Evolutionary conservation across 768 basidiomycete genomes (phyloP), one percentile per base, ranked within the genome.

Genomic region (Suillus decipiens): DNA sequence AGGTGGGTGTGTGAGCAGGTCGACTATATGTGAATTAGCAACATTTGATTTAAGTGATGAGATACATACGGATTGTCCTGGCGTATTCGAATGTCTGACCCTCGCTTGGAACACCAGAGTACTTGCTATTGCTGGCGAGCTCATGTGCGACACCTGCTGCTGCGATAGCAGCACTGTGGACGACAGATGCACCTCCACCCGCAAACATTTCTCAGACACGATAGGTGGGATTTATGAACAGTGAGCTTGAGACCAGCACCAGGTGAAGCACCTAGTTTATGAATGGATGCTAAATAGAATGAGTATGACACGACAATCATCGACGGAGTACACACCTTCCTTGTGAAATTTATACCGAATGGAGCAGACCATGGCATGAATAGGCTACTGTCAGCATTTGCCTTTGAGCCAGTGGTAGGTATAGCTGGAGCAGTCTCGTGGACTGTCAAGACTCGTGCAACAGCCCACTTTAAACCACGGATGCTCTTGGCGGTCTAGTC

Each of bases 181-280:
- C 86, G 64, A 88, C 85, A 5, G 84, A 86, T 28, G 86, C 86
- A 82, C 94, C 94, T 74, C 96, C 97, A 80, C 96, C 96, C 60
- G 96, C 96, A 61, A 99, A 96, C 97, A 99, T 98, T 69, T 96
- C 99, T 97, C 97, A 99, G 68, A 99, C 88, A 66, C 96, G 92
- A 64, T 96, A 96, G 74, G 93, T 89, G 60, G 92, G 78, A 77
- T 98, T 98, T 70, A 99, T 28, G 82, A 59, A 99, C 96, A 47
- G 97, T 99, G 53, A 99, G 85, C 77, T 99, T 99, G 75, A 99
- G 89, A 10, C 95, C 97, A 70, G 96, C 95, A 81, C 97, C 96
- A 50, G 97, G 99, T 24, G 93, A 95, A 24, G 84, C 95, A 68
- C 99, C 97, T 67, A 99, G 87, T 77, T 97, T 97, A 81, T 97